Evolutionary conservation across 768 basidiomycete species (phyloP).

Genomic region (Rhodotorula babjevae): DNA sequence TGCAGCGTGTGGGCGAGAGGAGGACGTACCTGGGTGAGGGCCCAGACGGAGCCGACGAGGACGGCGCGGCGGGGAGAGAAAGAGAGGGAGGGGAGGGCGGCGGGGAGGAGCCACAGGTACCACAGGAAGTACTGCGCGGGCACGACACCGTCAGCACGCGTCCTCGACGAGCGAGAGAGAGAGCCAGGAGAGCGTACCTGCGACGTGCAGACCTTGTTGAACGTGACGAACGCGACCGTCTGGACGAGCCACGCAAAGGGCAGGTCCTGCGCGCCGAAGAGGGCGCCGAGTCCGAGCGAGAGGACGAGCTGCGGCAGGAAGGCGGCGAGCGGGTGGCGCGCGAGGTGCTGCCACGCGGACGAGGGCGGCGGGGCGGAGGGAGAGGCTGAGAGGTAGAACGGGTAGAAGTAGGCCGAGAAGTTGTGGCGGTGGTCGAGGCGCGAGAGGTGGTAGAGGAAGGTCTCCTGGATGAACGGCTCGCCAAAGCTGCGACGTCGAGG

Average conservation of each 20-base stretch:
- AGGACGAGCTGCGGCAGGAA: constrained; percentile 49
- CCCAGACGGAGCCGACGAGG: constrained; percentile 41
- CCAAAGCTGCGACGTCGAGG: constrained; percentile 71
- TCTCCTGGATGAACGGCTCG: constrained; percentile 79
- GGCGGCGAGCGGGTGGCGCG: constrained; percentile 33
- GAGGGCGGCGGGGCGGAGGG: background rate
- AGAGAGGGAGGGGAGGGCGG: constrained; percentile 64
- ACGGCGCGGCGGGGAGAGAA: background rate
- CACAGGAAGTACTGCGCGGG: constrained; percentile 84
- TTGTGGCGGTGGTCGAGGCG: constrained; percentile 96
- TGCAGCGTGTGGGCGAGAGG: too few species aligned
- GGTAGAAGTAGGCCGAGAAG: constrained; percentile 96
- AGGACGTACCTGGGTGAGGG: background rate
- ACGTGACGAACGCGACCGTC: constrained; percentile 82
- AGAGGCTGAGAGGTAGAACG: constrained; percentile 65
- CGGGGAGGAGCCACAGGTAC: constrained; percentile 84
- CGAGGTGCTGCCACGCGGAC: background rate
- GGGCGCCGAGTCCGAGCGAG: constrained; percentile 65
- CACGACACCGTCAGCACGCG: background rate
- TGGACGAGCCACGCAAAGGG: constrained; percentile 86
- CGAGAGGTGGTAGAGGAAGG: constrained; percentile 86
- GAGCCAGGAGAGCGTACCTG: constrained; percentile 53
- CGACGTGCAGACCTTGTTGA: constrained; percentile 98
- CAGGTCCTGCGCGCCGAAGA: constrained; percentile 64
- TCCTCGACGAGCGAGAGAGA: background rate